Base-by-base conservation (phyloP, 73 alveolate species). In the Stentor roeselii region DNA sequence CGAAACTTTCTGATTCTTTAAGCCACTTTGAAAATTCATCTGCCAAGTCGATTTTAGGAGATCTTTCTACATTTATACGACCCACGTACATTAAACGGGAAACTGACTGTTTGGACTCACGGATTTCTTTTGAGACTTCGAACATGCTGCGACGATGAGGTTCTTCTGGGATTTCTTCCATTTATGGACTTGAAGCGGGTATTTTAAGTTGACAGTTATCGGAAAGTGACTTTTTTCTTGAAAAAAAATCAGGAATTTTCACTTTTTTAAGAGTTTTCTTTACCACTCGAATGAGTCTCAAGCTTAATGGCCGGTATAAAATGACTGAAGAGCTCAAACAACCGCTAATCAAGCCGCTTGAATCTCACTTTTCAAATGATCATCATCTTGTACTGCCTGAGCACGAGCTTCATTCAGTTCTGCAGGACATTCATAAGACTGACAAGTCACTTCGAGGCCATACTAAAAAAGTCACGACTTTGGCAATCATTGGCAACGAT, bases 81-180 rank as follows among this genome's bases (percentile, higher is more conserved):
- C 80, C 80, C 11, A 67, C 34, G 37, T 67, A 67, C 37, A 67
- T 21, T 27, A 67, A n/a, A 14, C 80, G 80, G n/a, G 50, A 30
- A 0, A 67, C 80, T 27, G 50, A 15, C 15, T n/a, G 21, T 32
- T 67, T 67, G 80, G 80, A 67, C 34, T 67, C 80, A 67, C 80
- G 80, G 37, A 67, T 67, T 21, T 67, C 80, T 2, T 67, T 67
- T 15, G 42, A 27, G 15, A 67, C 80, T 67, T 67, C 80, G 2
- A 27, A 67, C 80, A 67, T 67, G 42, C 80, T 67, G 21, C 80
- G 37, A 21, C 80, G 37, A 32, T 67, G 80, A 34, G 80, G 50
- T 34, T 67, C 80, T 32, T 67, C 80, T 67, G 21, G 80, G 41
- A 21, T 67, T 21, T 67, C 80, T 67, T 67, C 80, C n/a, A n/a